These are phyloP conservation scores for Fusarium dimerum DNA, from an alignment of 2,329 filamentous ascomycete genomes.

Conservation along the genomic window DNA sequence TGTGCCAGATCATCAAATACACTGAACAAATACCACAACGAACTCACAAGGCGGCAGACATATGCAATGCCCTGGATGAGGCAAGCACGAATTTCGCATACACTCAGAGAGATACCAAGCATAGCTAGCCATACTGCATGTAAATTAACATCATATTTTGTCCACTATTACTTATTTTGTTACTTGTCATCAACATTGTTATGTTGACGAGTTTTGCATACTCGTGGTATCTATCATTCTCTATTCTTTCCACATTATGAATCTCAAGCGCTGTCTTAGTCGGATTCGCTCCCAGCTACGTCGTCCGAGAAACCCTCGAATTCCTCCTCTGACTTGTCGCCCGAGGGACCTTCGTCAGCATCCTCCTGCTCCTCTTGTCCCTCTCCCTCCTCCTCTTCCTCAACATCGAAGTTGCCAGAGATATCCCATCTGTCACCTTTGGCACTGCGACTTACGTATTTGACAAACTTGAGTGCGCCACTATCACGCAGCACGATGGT, in stretches of 20 bases:
- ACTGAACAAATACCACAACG: not conserved
- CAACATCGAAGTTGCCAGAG: conserved; percentile 74
- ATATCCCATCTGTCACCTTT: conserved; percentile 93
- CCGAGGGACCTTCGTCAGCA: conserved; percentile 35
- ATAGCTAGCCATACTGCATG: not conserved
- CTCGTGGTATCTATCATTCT: conserved; percentile 20
- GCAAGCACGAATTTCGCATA: not conserved
- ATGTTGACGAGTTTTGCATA: conserved; percentile 14
- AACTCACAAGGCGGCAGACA: not conserved
- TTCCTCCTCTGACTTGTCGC: conserved; percentile 53
- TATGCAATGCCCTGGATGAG: too few relatives aligned
- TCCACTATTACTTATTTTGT: conserved; percentile 1
- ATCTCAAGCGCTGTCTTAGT: conserved; percentile 22
- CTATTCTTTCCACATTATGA: conserved; percentile 3
- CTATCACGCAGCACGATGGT: conserved; percentile 86
- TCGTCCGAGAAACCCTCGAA: conserved; percentile 58
- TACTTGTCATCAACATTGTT: not conserved
- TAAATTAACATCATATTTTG: not conserved
- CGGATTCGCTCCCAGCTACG: conserved; percentile 39
- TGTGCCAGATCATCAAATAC: not conserved
- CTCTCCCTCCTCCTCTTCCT: conserved; percentile 50
- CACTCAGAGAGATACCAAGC: not conserved
- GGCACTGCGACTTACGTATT: conserved; percentile 84
- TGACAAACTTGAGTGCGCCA: conserved; percentile 88
- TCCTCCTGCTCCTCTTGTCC: conserved; percentile 43